Conservation (phyloP, 306 rosid genomes). For the Mimosa pudica region DNA sequence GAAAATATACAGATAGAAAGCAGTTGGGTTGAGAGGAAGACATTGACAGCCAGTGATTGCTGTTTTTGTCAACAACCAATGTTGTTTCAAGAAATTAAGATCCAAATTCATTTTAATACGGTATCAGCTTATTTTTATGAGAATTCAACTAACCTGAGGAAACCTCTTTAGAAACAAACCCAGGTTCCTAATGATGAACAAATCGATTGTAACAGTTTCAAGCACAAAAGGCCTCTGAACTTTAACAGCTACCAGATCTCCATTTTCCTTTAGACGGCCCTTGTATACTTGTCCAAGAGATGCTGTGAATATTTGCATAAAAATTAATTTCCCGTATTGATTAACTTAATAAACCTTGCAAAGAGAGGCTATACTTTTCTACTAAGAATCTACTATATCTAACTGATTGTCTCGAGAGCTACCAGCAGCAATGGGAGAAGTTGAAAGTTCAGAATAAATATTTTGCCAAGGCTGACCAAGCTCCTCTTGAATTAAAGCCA, state of each 20-base stretch:
- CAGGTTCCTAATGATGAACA: slow-evolving; percentile 79
- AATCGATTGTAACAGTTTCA: slow-evolving; percentile 92
- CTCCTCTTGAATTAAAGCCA: slow-evolving; percentile 95
- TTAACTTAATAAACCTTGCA: slow-evolving; percentile 35
- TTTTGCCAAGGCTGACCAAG: slow-evolving; percentile 98
- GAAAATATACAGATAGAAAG: slow-evolving; percentile 35
- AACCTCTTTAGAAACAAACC: slow-evolving; percentile 88
- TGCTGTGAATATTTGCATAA: slow-evolving; percentile 62
- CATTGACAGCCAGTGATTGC: slow-evolving; percentile 28
- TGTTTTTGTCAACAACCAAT: not conserved
- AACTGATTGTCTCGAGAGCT: slow-evolving; percentile 47
- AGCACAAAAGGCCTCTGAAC: slow-evolving; percentile 98
- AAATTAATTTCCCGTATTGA: slow-evolving; percentile 32
- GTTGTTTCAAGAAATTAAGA: slow-evolving; percentile 23
- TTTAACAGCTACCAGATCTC: slow-evolving; percentile 96
- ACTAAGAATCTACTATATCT: slow-evolving; percentile 36
- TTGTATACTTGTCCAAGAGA: slow-evolving; percentile 98
- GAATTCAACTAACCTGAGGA: slow-evolving; percentile 75
- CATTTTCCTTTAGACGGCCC: slow-evolving; percentile 91
- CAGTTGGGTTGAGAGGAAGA: slow-evolving; percentile 24
- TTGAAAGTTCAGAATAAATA: slow-evolving; percentile 80
- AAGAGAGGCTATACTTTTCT: slow-evolving; percentile 37
- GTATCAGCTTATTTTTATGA: slow-evolving; percentile 27
- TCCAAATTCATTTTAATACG: slow-evolving; percentile 9
- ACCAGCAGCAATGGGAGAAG: slow-evolving; percentile 99